Evolutionary conservation across 2,329 filamentous ascomycete species (phyloP), one percentile per base, ranked within the genome.

Genomic region (Nemania sp.): DNA sequence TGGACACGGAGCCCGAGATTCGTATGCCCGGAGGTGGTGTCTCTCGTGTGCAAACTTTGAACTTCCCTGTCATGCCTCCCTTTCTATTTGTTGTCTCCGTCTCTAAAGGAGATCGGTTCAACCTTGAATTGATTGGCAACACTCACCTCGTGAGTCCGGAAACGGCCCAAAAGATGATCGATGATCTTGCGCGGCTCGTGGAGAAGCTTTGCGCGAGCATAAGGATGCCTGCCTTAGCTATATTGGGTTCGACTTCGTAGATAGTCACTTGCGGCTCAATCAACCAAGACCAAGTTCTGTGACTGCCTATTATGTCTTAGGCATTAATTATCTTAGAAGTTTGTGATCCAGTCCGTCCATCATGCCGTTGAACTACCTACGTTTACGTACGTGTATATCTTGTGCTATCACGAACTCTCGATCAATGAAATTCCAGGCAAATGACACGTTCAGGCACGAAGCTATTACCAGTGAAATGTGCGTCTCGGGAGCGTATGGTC

Each of bases 91-190:
- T 52, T 11, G 34, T 52, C 12, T 52, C 49, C 2, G 31, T 39
- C 19, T 41, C 49, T 11, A 31, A 52, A n/a, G 33, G 42, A 20
- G 6, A 24, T 46, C 8, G 20, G 42, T 31, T 31, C n/a, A 31
- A 9, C 23, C 6, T 52, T 34, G 42, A 52, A 19, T 12, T 52
- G 6, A 33, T 41, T 52, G 34, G 49, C 22, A 46, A 52, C 19
- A 46, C 41, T 5, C 49, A 46, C 24, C n/a, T 52, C n/a, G 12
- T 52, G 34, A 52, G 17, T 15, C 49, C 17, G n/a, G 41, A 52
- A 31, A 41, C 36, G 19, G 42, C 41, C 8, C 33, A 52, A 19
- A 31, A 14, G 19, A 33, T 52, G 22, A 34, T 41, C 7, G 19
- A 41, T 5, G 39, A 52, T 17, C 41, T 52, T 46, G 41, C 33